Evolutionary conservation across 192 early-diverging fungal species (phyloP), one percentile per base, ranked within the genome.

Genomic region (Funneliformis mosseae): DNA sequence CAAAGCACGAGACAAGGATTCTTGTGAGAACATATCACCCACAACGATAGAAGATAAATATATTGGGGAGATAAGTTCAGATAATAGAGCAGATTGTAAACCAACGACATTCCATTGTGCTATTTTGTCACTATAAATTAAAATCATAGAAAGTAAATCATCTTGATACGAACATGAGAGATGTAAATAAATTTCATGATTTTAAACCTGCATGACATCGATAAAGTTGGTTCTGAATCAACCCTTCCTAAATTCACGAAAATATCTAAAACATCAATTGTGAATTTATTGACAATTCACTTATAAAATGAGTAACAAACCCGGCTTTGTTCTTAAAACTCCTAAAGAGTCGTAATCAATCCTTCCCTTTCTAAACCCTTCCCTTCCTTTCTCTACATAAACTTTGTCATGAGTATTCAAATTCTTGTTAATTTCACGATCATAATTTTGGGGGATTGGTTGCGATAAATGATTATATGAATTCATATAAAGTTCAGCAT

Each of bases 71-170:
- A 92, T 83, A 18, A 93, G 68, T n/a, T 84, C 77, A 0, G 92
- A 82, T 0, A 98, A 81, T 18, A 96, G 78, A 8, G 90, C 88
- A 0, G 95, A 95, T 60, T 91, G 89, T 2, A 97, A 81, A 3
- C 96, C 96, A 33, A 97, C 81, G 23, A 93, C 88, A 73, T 89
- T 93, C 97, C 97, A 98, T 42, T 89, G 90, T 0, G 95, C 94
- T 16, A 98, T 89, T 83, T 98, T 98, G 87, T 98, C 97, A 81
- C 94, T 96, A 81, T 85, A 39, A 28, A 12, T 38, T 43, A 33
- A n/a, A n/a, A n/a, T n/a, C n/a, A 75, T 38, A 8, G 62, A 33
- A 68, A 60, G 48, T 78, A 81, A 45, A 16, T 68, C 14, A 60
- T 71, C 9, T 23, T 45, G 18, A 11, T 27, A 83, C 55, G 18